Evolutionary conservation across 1,139 yeast species (phyloP), one percentile per base, ranked within the genome.

Genomic region (Protomyces inouyei): DNA sequence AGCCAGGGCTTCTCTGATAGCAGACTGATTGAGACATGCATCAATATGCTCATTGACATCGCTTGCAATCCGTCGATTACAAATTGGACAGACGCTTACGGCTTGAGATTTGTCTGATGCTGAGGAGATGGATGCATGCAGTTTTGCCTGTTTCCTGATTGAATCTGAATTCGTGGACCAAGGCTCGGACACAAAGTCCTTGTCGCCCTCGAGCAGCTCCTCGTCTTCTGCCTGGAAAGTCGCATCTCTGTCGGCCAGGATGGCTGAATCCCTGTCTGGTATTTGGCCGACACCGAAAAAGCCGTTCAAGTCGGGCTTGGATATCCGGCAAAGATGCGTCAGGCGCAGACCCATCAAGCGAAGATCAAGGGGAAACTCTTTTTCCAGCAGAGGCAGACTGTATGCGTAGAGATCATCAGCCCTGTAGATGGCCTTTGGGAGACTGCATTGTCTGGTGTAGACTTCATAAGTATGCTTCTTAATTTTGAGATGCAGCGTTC

Each of bases 311-410:
- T 59, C 36, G 43, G 53, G 40, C 40, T 52, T 59, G 23, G 53
- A 52, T 12, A 59, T 59, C 21, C 37, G 56, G 10, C 57, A 12
- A 48, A 59, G 64, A 57, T 61, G 61, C 28, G 56, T 64, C 64
- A 40, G 45, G 18, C 60, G 67, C 25, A 70, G 52, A 3, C 72
- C 72, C 56, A 70, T 67, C 53, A 70, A 59, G 9, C 72, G 67
- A 8, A 69, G 56, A 10, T 52, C 60, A 14, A 70, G 16, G n/a
- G 56, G 61, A 55, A 68, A 36, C 51, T 68, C 72, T 40, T 67
- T 64, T 36, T 68, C 69, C 55, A 70, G 55, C 57, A 70, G 54
- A 18, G 61, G 69, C 16, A 64, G 35, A 14, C 67, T 71, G 45
- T 36, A 60, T 10, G 67, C 65, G 36, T 64, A 69, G 18, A 70